Evolutionary conservation across 106 monocot species (phyloP).

Genomic region (Apostasia ramifera): DNA sequence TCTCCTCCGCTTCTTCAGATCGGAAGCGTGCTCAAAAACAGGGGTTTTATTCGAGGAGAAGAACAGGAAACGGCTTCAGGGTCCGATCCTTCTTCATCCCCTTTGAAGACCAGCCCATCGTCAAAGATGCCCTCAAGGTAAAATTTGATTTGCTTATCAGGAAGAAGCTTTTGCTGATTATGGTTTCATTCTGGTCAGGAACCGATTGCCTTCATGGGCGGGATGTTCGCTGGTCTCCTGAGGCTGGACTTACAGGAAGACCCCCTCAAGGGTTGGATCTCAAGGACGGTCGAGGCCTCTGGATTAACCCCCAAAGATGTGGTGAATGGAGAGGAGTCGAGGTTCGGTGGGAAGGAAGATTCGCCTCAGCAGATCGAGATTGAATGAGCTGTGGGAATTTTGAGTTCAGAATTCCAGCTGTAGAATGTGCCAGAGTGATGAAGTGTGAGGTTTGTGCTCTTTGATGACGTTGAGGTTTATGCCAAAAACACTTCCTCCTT

Average conservation of each 20-base stretch:
- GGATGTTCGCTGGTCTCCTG: conserved; percentile 83
- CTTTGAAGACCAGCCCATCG: conserved; percentile 59
- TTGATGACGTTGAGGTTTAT: background rate
- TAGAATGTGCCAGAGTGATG: background rate
- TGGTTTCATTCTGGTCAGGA: conserved; percentile 31
- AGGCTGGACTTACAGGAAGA: conserved; percentile 92
- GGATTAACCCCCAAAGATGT: conserved; percentile 42
- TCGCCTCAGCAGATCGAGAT: conserved; percentile 77
- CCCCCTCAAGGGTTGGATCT: conserved; percentile 81
- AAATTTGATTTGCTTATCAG: background rate
- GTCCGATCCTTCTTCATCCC: conserved; percentile 55
- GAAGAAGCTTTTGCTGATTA: background rate
- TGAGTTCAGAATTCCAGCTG: background rate
- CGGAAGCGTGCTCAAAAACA: background rate
- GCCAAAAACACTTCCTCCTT: too few relatives aligned
- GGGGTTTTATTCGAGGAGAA: background rate
- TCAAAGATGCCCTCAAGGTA: conserved; percentile 80
- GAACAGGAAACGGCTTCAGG: background rate
- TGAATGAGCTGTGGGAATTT: conserved; percentile 31
- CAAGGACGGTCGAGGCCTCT: conserved; percentile 58
- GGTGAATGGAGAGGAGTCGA: conserved; percentile 12
- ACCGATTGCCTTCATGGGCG: conserved; percentile 84
- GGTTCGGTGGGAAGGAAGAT: conserved; percentile 26
- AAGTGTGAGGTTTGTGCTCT: background rate
- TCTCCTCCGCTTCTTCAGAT: background rate